Conservation (phyloP, 1,284 basidiomycete species). For the Chalciporus sp. region DNA sequence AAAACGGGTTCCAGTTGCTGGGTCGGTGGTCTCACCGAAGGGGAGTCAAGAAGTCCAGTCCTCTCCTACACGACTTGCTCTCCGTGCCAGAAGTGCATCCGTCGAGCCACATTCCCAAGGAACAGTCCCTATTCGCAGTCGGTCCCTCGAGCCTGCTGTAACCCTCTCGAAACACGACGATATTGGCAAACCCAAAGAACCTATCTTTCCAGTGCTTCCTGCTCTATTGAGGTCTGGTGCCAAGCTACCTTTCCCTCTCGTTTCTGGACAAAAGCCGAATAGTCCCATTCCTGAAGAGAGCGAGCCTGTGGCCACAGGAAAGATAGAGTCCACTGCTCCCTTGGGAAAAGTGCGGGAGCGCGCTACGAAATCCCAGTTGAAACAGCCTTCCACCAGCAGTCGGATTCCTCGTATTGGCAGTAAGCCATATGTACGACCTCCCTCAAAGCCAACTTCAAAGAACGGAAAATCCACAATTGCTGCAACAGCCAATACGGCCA, state of each 20-base stretch:
- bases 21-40: slow-evolving; percentile 30
- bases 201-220: slow-evolving; percentile 22
- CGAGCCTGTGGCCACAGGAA: slow-evolving; percentile 10
- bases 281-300: slow-evolving; percentile 36
- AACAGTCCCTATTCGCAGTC: slow-evolving; percentile 26
- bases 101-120: slow-evolving; percentile 20
- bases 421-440: slow-evolving; percentile 64
- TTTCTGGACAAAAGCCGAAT: slow-evolving; percentile 21
- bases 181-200: slow-evolving; percentile 18
- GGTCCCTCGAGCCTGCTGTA: slow-evolving; percentile 31
- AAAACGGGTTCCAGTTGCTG: slow-evolving; percentile 49
- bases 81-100: slow-evolving; percentile 32
- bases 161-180: slow-evolving; percentile 10
- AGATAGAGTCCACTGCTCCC: neutral
- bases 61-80: slow-evolving; percentile 22
- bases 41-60: slow-evolving; percentile 23
- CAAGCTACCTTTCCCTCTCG: slow-evolving; percentile 50
- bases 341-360: slow-evolving; percentile 13
- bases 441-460: slow-evolving; percentile 29
- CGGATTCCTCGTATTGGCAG: slow-evolving; percentile 68
- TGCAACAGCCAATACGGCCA: neutral
- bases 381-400: slow-evolving; percentile 56
- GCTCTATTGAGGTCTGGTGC: slow-evolving; percentile 21
- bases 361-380: slow-evolving; percentile 48
- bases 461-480: slow-evolving; percentile 5